Conservation (phyloP, 2,329 filamentous ascomycete species). For the Aspergillus transmontanensis region DNA sequence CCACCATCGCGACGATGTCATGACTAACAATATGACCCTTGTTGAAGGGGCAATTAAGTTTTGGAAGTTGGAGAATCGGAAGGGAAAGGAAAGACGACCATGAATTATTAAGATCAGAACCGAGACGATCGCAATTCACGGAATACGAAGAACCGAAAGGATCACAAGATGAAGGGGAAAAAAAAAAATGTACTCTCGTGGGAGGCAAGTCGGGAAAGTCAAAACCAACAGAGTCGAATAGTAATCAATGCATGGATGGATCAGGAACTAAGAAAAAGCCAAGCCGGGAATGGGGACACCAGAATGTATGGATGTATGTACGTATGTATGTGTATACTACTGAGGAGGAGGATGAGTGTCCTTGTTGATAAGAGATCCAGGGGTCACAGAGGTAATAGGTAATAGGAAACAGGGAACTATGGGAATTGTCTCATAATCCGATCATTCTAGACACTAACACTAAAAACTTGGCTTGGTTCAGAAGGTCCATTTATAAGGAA, state of each 20-base stretch:
- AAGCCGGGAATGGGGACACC: not conserved
- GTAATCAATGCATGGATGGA: not conserved
- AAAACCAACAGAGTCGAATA: not conserved
- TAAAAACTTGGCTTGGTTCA: not conserved
- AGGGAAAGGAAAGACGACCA: not conserved
- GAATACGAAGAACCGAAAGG: not conserved
- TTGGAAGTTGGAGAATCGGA: not conserved
- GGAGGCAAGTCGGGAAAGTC: conserved; percentile 1
- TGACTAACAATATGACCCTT: conserved; percentile 10
- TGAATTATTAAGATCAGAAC: not conserved
- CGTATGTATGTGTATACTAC: no score
- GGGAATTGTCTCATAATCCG: not conserved
- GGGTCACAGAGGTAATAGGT: no score
- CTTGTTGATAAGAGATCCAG: no score
- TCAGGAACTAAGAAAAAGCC: not conserved
- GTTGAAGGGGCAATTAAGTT: not conserved
- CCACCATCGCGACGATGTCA: conserved; percentile 56
- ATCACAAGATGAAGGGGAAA: conserved; percentile 4
- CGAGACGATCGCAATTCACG: not conserved
- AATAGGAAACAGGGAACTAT: not conserved
- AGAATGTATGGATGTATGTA: not conserved
- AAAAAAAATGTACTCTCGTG: not conserved
- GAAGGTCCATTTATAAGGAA: not conserved
- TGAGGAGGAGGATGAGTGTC: no score
- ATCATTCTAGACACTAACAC: not conserved